Conservation (phyloP, 2,329 filamentous ascomycete genomes). For the Rasamsonia emersonii region DNA sequence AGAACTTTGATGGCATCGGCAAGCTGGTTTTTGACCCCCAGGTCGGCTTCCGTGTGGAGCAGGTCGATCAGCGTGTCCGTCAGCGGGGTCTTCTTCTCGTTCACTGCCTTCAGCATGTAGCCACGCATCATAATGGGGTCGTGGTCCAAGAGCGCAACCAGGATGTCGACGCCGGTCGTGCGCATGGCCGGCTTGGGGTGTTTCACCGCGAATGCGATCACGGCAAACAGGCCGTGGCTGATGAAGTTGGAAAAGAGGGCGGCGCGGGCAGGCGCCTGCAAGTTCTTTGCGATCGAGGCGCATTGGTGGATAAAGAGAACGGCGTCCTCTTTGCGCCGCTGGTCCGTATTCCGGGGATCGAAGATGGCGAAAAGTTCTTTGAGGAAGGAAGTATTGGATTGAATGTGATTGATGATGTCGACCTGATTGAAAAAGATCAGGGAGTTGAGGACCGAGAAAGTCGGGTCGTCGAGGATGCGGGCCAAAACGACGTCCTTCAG, state of each 20-base stretch:
- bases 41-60: constrained; percentile 79
- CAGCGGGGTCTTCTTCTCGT: constrained; percentile 73
- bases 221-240: constrained; percentile 72
- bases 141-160: constrained; percentile 91
- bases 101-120: constrained; percentile 85
- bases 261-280: constrained; percentile 74
- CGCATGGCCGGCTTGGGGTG: constrained; percentile 76
- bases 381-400: constrained; percentile 68
- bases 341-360: constrained; percentile 52
- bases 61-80: constrained; percentile 91
- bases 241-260: constrained; percentile 87
- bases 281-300: constrained; percentile 85
- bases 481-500: constrained; percentile 97
- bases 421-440: constrained; percentile 99
- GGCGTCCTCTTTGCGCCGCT: constrained; percentile 78
- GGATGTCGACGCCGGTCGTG: constrained; percentile 85
- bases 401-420: constrained; percentile 93
- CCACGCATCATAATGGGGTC: constrained; percentile 89
- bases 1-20: constrained; percentile 92
- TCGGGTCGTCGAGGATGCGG: constrained; percentile 91
- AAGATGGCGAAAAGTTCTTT: constrained; percentile 86
- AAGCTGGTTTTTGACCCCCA: constrained; percentile 91
- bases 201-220: constrained; percentile 85
- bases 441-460: constrained; percentile 93
- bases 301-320: constrained; percentile 97